Evolutionary conservation across 495 filamentous ascomycete genomes (phyloP).

Genomic region (Paragyromitra xinjiangensis): DNA sequence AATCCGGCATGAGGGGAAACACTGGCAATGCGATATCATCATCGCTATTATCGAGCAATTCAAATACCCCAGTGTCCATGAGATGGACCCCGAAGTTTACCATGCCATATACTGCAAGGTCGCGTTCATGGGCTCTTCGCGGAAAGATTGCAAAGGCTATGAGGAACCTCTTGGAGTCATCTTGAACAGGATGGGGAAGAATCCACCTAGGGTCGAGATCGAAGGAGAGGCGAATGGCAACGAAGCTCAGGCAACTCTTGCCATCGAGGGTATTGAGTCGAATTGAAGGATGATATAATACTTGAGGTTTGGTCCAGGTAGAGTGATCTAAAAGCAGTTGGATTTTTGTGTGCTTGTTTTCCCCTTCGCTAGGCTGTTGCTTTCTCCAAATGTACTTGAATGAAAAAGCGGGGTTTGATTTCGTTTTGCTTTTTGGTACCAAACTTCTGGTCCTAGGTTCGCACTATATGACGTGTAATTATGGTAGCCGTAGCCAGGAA

Average conservation of each 20-base stretch:
- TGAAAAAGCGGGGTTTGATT: not conserved
- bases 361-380: not conserved
- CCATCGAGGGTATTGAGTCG: not conserved
- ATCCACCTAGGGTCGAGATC: not conserved
- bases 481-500: too few species aligned
- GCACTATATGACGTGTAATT: too few species aligned
- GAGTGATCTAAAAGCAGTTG: not conserved
- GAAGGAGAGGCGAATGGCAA: not conserved
- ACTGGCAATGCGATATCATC: slow-evolving; percentile 42
- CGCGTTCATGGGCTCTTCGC: not conserved
- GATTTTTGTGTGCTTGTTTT: not conserved
- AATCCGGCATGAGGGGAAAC: slow-evolving; percentile 27
- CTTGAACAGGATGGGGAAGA: slow-evolving; percentile 7
- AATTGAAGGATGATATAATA: not conserved
- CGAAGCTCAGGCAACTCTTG: not conserved
- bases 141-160: slow-evolving; percentile 39
- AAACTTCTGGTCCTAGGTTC: too few species aligned
- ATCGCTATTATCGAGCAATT: slow-evolving; percentile 29
- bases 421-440: not conserved
- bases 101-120: slow-evolving; percentile 40
- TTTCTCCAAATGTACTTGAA: not conserved
- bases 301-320: not conserved
- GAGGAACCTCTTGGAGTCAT: slow-evolving; percentile 26
- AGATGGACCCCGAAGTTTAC: slow-evolving; percentile 40
- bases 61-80: slow-evolving; percentile 21